Conservation (phyloP, 768 basidiomycete species). For the Lactifluus hygrophoroides region DNA sequence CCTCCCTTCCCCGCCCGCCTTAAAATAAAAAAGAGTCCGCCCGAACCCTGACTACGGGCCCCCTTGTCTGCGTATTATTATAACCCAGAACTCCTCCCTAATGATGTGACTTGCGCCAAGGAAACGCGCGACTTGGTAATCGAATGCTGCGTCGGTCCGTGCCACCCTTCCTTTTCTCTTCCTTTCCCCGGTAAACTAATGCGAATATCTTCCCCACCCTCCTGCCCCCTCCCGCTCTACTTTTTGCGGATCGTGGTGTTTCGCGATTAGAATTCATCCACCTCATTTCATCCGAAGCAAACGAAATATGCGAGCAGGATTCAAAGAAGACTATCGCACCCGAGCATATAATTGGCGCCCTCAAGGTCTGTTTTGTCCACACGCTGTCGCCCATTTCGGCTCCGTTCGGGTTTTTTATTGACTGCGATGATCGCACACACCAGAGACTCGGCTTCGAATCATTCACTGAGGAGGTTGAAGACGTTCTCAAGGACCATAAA, state of each 20-base stretch:
- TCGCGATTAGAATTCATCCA: constrained; percentile 99
- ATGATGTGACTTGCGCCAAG: constrained; percentile 83
- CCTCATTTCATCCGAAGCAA: constrained; percentile 93
- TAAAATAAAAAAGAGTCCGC: not conserved
- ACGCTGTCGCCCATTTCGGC: not conserved
- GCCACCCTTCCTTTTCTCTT: constrained; percentile 13
- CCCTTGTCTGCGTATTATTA: not conserved
- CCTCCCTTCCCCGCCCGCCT: not conserved
- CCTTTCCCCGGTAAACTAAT: not conserved
- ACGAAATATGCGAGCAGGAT: constrained; percentile 96
- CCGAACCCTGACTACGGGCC: constrained; percentile 7
- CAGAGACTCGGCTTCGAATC: constrained; percentile 90
- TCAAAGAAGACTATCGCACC: constrained; percentile 99
- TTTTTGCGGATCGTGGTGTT: too few species aligned
- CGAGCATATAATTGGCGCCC: constrained; percentile 88
- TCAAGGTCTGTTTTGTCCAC: constrained; percentile 48
- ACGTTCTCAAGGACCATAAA: constrained; percentile 92
- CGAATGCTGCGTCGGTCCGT: constrained; percentile 98
- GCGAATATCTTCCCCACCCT: too few species aligned
- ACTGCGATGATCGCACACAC: not conserved
- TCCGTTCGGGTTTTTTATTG: not conserved
- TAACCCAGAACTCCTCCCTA: constrained; percentile 73
- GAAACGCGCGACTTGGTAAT: constrained; percentile 96
- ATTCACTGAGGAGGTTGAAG: constrained; percentile 84
- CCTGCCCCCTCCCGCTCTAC: too few species aligned